These are phyloP conservation scores for Dictyostelium brefeldianum DNA, from an alignment of 78 protist species.

Conservation along the genomic window DNA sequence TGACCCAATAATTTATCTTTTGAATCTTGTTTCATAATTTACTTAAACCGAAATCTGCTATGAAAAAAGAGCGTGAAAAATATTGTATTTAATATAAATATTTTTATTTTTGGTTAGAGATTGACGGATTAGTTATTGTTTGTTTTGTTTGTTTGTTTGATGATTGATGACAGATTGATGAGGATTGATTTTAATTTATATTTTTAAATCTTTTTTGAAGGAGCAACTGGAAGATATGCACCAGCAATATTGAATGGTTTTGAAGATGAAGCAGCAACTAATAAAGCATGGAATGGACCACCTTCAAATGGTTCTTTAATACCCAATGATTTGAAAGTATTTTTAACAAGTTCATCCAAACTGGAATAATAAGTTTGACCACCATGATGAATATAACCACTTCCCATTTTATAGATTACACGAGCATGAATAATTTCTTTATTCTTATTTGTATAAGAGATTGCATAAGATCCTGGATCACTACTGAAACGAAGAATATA, in stretches of 20 bases:
- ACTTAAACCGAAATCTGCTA: constrained; percentile 79
- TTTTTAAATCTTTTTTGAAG: constrained; percentile 28
- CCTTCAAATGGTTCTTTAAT: constrained; percentile 76
- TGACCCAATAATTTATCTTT: constrained; percentile 45
- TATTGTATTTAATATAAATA: too few relatives aligned
- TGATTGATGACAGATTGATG: too few relatives aligned
- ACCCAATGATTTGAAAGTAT: constrained; percentile 35
- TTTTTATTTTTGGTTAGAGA: too few relatives aligned
- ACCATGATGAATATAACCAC: constrained; percentile 73
- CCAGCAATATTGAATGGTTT: constrained; percentile 11
- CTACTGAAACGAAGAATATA: constrained; percentile 80
- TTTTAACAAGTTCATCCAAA: constrained; percentile 73
- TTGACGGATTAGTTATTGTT: too few relatives aligned
- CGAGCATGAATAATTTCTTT: constrained; percentile 59
- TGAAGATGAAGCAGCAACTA: constrained; percentile 29
- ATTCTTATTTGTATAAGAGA: constrained; percentile 59
- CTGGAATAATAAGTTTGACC: constrained; percentile 70
- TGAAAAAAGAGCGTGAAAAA: too few relatives aligned
- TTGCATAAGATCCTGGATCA: constrained; percentile 78
- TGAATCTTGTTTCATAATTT: constrained; percentile 34
- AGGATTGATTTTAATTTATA: not conserved
- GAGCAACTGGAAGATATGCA: constrained; percentile 53
- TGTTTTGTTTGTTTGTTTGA: too few relatives aligned
- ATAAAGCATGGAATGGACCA: constrained; percentile 63
- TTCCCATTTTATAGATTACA: constrained; percentile 67